Percentiles rank a stretch among this genome's conserved stretches.
These are phyloP conservation scores for Colletotrichum sp. DNA, from an alignment of 2,329 filamentous ascomycete species.

Conservation along the genomic window DNA sequence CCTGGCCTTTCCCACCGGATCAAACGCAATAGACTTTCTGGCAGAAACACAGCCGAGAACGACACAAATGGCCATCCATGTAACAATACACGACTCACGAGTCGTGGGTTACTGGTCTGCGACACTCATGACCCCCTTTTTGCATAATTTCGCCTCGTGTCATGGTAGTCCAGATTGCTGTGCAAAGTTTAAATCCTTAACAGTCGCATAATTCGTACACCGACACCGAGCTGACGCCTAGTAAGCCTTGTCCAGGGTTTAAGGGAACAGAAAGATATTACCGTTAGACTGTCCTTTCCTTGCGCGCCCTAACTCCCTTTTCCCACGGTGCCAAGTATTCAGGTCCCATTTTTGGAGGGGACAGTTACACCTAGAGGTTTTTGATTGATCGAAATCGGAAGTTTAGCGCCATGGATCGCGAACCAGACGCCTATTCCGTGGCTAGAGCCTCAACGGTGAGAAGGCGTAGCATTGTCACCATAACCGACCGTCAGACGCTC, in stretches of 20 bases:
- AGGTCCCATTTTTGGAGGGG: not conserved
- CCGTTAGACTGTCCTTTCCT: not conserved
- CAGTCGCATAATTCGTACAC: not conserved
- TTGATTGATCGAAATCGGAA: not conserved
- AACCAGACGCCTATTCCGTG: not conserved
- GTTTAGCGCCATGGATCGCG: not conserved
- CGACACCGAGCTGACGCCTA: not conserved
- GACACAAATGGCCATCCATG: not conserved
- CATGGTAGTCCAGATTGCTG: not conserved
- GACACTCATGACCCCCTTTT: not conserved
- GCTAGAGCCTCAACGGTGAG: not conserved
- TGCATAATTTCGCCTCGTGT: not conserved
- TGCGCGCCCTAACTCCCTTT: not conserved
- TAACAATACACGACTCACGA: not conserved
- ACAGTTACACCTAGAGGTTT: not conserved
- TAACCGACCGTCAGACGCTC: not conserved
- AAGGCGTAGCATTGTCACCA: not conserved
- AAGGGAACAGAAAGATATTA: not conserved
- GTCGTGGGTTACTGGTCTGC: not conserved
- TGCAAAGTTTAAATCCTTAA: not conserved
- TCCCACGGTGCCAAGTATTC: not conserved
- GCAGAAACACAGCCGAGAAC: not conserved
- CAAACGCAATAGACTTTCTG: not conserved
- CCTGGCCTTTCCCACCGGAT: not conserved
- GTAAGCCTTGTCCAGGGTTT: not conserved